Conservation (phyloP, 768 basidiomycete genomes). For the Tubosaeta brunneosetosa region DNA sequence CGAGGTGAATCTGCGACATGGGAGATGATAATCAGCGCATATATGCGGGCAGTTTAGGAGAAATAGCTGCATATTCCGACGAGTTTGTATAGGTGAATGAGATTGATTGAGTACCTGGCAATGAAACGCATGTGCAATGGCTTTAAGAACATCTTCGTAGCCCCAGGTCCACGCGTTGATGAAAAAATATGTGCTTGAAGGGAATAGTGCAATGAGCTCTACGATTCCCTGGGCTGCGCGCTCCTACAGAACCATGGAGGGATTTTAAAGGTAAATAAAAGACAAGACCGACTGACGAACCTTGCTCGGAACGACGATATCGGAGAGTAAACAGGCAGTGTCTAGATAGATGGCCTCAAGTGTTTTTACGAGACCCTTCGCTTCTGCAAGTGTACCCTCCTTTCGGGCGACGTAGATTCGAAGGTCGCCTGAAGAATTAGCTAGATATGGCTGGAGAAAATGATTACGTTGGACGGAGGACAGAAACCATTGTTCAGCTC, state of each 20-base stretch:
- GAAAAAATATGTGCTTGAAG: slow-evolving; percentile 69
- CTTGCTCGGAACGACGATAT: slow-evolving; percentile 54
- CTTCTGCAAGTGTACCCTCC: slow-evolving; percentile 20
- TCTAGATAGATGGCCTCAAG: slow-evolving; percentile 82
- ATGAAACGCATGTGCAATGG: slow-evolving; percentile 61
- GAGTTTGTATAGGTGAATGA: background rate
- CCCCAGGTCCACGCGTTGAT: slow-evolving; percentile 96
- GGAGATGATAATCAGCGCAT: slow-evolving; percentile 4
- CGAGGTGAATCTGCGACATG: slow-evolving; percentile 70
- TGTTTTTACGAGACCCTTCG: slow-evolving; percentile 36
- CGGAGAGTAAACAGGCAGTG: slow-evolving; percentile 62
- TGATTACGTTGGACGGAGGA: slow-evolving; percentile 65
- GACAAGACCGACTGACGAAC: slow-evolving; percentile 26
- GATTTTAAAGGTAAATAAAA: background rate
- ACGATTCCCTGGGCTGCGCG: slow-evolving; percentile 64
- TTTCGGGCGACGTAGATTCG: slow-evolving; percentile 23
- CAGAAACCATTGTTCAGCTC: slow-evolving; percentile 81
- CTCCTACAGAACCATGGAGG: slow-evolving; percentile 38
- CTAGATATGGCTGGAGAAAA: slow-evolving; percentile 66
- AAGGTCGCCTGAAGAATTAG: slow-evolving; percentile 24
- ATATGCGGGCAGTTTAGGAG: slow-evolving; percentile 1
- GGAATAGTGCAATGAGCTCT: slow-evolving; percentile 64
- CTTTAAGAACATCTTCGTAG: slow-evolving; percentile 88
- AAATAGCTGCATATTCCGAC: background rate
- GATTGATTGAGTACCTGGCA: slow-evolving; percentile 40